A percentile compares a stretch with the other conserved stretches of the same genome.
phyloP scores from a whole-genome alignment of 176 grass and related monocot species.

The Canna indica region DNA sequence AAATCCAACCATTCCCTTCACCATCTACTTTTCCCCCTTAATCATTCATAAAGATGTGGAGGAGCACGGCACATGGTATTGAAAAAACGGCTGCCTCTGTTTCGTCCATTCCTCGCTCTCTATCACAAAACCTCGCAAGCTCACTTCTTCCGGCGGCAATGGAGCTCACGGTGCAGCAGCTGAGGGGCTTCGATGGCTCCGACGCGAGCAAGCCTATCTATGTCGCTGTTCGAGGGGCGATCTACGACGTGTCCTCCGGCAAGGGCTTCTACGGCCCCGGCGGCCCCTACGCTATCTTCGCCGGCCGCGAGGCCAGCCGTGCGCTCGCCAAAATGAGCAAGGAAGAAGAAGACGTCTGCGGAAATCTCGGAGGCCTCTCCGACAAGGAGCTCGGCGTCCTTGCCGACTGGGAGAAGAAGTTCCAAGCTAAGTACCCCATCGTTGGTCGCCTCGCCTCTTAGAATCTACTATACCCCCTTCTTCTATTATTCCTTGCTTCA shows the following conservation, averaged over 20 bases:
- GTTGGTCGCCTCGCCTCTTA: slow-evolving; percentile 43
- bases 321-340: slow-evolving; percentile 95
- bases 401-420: slow-evolving; percentile 90
- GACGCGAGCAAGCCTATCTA: slow-evolving; percentile 85
- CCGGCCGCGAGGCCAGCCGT: slow-evolving; percentile 77
- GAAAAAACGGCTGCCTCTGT: too few species aligned
- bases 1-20: too few species aligned
- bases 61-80: too few species aligned
- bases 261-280: slow-evolving; percentile 86
- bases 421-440: slow-evolving; percentile 89
- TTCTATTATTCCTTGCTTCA: not conserved
- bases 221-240: slow-evolving; percentile 60
- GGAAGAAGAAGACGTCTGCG: slow-evolving; percentile 47
- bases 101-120: not conserved
- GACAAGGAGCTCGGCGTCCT: slow-evolving; percentile 81
- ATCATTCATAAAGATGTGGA: too few species aligned
- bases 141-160: slow-evolving; percentile 18
- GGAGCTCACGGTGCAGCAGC: slow-evolving; percentile 79
- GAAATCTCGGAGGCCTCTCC: slow-evolving; percentile 55
- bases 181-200: slow-evolving; percentile 62
- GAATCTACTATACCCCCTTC: not conserved
- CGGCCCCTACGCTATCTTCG: slow-evolving; percentile 74
- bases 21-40: too few species aligned
- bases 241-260: slow-evolving; percentile 83
- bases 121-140: too few species aligned